These are phyloP conservation scores for Dactylellina cionopaga DNA, from an alignment of 2,329 filamentous ascomycete genomes.

Conservation along the genomic window DNA sequence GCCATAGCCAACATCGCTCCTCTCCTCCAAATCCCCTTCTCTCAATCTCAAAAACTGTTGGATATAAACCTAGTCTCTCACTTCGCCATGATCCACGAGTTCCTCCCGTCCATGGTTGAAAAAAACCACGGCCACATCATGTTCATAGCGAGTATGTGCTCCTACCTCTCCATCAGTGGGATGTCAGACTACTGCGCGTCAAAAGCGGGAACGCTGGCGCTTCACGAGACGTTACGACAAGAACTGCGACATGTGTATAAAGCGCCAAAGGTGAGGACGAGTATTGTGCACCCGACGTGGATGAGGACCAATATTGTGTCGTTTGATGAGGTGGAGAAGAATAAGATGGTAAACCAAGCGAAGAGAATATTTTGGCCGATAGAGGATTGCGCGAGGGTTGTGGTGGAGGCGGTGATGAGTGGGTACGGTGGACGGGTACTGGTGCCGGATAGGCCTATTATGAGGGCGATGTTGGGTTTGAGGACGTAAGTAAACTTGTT, in stretches of 20 bases:
- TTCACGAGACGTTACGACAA: slow-evolving; percentile 73
- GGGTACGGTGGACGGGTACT: slow-evolving; percentile 39
- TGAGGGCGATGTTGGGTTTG: slow-evolving; percentile 25
- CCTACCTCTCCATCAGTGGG: slow-evolving; percentile 69
- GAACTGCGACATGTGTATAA: slow-evolving; percentile 71
- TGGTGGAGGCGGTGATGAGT: slow-evolving; percentile 22
- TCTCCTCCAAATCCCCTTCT: slow-evolving; percentile 12
- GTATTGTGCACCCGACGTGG: slow-evolving; percentile 72
- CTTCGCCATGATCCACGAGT: slow-evolving; percentile 73
- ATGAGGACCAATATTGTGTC: slow-evolving; percentile 64
- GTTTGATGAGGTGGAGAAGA: slow-evolving; percentile 24
- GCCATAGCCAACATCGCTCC: slow-evolving; percentile 60
- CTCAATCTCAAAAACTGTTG: slow-evolving; percentile 62
- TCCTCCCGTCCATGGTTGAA: slow-evolving; percentile 72
- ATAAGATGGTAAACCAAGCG: not conserved
- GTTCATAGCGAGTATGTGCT: slow-evolving; percentile 73
- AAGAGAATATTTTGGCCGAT: slow-evolving; percentile 30
- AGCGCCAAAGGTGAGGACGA: slow-evolving; percentile 71
- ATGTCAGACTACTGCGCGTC: slow-evolving; percentile 75
- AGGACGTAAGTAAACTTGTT: slow-evolving; percentile 39
- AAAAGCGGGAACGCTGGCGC: slow-evolving; percentile 73
- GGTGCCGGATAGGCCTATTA: slow-evolving; percentile 15
- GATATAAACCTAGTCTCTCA: slow-evolving; percentile 76
- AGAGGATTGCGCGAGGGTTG: slow-evolving; percentile 14
- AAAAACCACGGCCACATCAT: slow-evolving; percentile 77